A percentile compares a stretch with the other conserved stretches of the same genome.
Evolutionary conservation across 768 basidiomycete genomes (phyloP).

Genomic region (Tephrocybe sp.): DNA sequence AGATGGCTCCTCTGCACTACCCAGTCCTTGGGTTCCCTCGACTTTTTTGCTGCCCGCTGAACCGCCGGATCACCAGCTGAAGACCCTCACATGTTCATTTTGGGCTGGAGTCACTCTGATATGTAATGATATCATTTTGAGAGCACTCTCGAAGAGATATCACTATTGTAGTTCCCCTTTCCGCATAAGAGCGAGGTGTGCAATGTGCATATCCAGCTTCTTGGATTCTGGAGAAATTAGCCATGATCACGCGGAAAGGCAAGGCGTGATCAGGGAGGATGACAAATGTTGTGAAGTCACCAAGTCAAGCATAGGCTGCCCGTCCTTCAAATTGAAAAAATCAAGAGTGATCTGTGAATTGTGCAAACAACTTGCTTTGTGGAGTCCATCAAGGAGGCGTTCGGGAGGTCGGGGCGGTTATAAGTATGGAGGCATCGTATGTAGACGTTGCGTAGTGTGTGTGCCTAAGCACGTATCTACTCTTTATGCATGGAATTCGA

Average conservation of each 20-base stretch:
- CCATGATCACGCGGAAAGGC: too few species aligned
- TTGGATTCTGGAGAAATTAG: too few species aligned
- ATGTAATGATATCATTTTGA: not conserved
- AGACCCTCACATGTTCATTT: not conserved
- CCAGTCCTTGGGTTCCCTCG: constrained; percentile 1
- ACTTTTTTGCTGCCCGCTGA: not conserved
- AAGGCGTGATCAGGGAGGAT: too few species aligned
- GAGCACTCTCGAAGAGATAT: not conserved
- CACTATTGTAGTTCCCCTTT: too few species aligned
- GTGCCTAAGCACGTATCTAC: too few species aligned
- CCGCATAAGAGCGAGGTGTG: too few species aligned
- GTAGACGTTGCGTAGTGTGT: not conserved
- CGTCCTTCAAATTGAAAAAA: not conserved
- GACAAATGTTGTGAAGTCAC: too few species aligned
- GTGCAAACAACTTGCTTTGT: not conserved
- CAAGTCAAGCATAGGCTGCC: too few species aligned
- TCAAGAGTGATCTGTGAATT: not conserved
- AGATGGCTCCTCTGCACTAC: not conserved
- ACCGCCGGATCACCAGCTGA: constrained; percentile 4
- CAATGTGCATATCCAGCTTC: too few species aligned
- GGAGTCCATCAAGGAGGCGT: constrained; percentile 2
- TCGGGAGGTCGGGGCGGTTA: constrained; percentile 6
- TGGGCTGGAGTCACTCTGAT: not conserved
- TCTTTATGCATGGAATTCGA: too few species aligned
- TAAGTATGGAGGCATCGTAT: not conserved